Evolutionary conservation across 1,139 yeast genomes (phyloP), one percentile per base, ranked within the genome.

Genomic region (Suhomyces yuchorum): DNA sequence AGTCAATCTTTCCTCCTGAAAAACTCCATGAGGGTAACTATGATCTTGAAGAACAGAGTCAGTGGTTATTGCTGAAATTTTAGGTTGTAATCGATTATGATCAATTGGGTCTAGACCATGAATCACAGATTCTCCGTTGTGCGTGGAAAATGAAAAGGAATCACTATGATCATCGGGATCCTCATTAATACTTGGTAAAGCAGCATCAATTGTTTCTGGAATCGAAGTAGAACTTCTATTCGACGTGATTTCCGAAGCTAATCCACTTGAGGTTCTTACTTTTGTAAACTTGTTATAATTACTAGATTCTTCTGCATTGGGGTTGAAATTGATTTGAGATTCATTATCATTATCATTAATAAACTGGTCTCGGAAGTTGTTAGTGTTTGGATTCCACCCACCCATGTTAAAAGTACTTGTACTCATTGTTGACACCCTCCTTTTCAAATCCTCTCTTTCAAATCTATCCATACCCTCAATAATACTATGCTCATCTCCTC

Each of bases 361-460:
- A 50, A 80, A 80, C 48, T 75, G 77, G 52, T 78, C 82, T 44
- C 84, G 68, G 59, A 63, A 78, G 44, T 67, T 70, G 39, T 68
- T 71, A 9, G 83, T 78, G 52, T 78, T 73, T 3, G 84, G 84
- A 50, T 73, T 70, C 84, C 84, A 79, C 17, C 66, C 67, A 2
- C 83, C 84, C 69, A 79, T 68, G 50, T 70, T 75, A 56, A 78
- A 60, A 28, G 80, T 67, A 34, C 59, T 64, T 3, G 68, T 66
- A 49, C 76, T 71, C 64, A 66, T 63, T 3, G 75, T 68, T 1
- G 78, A 73, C 11, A 57, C 67, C 50, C 77, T 58, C 51, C 78
- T 62, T 6, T 40, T 40, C 15, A 15, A 15, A 15, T 40, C 43
- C 2, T 40, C 43, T 33, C 34, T 40, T 15, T 40, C 43, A 15